Evolutionary conservation across 768 basidiomycete species (phyloP), one percentile per base, ranked within the genome.

Genomic region (Phaeotremella skinneri): DNA sequence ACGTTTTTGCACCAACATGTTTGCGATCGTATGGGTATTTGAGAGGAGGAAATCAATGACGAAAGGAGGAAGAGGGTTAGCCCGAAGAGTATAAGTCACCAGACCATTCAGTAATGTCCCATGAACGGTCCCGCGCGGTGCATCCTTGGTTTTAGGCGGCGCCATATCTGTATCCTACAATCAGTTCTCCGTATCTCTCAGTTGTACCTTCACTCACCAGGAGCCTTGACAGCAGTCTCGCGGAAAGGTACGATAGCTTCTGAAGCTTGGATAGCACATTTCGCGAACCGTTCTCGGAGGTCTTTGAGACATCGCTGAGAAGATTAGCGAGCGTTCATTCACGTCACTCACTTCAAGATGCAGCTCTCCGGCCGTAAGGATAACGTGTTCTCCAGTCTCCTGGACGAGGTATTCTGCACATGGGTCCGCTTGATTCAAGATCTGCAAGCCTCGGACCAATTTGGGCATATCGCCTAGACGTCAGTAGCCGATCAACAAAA

Each of bases 341-440:
- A 14, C 27, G 6, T n/a, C 23, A 61, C 81, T 34, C 55, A 91
- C 92, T 85, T 98, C 96, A 25, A 97, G 79, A 77, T 98, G 96
- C 47, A 99, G 79, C 72, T 98, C 94, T 30, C 96, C 96, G 1
- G 96, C 96, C 2, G 90, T 90, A 59, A 97, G 78, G 63, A 99
- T 96, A 56, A 99, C 96, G 75, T 96, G 88, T 75, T 99, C 96
- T 30, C 96, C 96, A 0, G 93, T 96, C 68, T 90, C 85, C 77
- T 98, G 96, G 66, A 97, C 92, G 75, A 97, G 92, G 0, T 90
- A 93, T 73, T 98, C 91, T 3, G 94, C 93, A 64, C 92, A 98
- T 0, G 96, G 94, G 79, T 98, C 96, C 3, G 92, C 87, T 73
- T 97, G 93, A 65, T 87, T 88, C 31, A 99, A 84, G 13, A 98